These are phyloP conservation scores for Begonia peltatifolia DNA, from an alignment of 306 rosid species.

Conservation along the genomic window DNA sequence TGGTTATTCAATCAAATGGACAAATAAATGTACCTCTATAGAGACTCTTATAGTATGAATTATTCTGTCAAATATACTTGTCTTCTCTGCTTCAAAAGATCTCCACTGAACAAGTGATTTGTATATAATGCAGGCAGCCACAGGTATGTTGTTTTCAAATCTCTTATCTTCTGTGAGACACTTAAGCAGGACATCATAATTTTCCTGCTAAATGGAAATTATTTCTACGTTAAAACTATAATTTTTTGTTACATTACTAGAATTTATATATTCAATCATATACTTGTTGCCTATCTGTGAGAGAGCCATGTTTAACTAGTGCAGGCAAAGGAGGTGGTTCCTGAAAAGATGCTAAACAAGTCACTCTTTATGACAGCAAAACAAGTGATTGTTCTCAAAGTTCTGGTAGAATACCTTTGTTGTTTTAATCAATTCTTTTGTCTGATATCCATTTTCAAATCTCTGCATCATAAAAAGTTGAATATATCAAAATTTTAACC, in stretches of 20 bases:
- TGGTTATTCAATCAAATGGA: neutral
- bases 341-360: slow-evolving; percentile 19
- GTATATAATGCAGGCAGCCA: slow-evolving; percentile 58
- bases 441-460: slow-evolving; percentile 37
- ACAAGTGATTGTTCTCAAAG: slow-evolving; percentile 1
- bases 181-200: slow-evolving; percentile 65
- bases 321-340: slow-evolving; percentile 31
- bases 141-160: slow-evolving; percentile 63
- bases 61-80: slow-evolving; percentile 67
- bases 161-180: slow-evolving; percentile 54
- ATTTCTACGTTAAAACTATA: slow-evolving; percentile 3
- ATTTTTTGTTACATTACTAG: neutral
- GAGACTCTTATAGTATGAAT: slow-evolving; percentile 44
- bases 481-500: slow-evolving; percentile 1
- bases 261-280: slow-evolving; percentile 10
- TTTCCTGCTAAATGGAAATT: slow-evolving; percentile 46
- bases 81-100: slow-evolving; percentile 75
- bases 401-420: slow-evolving; percentile 21
- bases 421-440: slow-evolving; percentile 38
- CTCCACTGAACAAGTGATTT: slow-evolving; percentile 84
- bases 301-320: slow-evolving; percentile 65
- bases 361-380: slow-evolving; percentile 8
- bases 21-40: slow-evolving; percentile 37
- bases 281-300: slow-evolving; percentile 86
- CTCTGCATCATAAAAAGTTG: slow-evolving; percentile 19